phyloP scores from a whole-genome alignment of 352 stramenopile genomes.

The Phytophthora podocarpi region DNA sequence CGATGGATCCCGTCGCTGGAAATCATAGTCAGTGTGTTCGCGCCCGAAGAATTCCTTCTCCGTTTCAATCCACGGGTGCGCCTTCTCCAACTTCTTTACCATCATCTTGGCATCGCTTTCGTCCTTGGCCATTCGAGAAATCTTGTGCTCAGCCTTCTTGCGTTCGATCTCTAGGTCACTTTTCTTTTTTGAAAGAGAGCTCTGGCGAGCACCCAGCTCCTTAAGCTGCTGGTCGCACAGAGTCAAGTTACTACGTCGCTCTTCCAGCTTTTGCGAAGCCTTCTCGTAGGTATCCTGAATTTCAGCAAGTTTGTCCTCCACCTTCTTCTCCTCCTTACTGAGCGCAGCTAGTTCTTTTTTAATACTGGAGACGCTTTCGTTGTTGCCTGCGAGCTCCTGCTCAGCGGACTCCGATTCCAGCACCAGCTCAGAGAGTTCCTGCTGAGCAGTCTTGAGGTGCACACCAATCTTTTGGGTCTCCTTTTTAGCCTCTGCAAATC shows the following conservation, averaged over 20 bases:
- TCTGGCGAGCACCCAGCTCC: constrained; percentile 83
- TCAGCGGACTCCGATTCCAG: constrained; percentile 77
- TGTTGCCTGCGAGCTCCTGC: constrained; percentile 63
- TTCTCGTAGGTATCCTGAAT: constrained; percentile 71
- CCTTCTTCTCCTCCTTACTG: constrained; percentile 72
- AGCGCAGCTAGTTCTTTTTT: constrained; percentile 65
- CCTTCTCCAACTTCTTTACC: constrained; percentile 93
- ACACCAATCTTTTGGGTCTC: constrained; percentile 66
- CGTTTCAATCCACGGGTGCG: constrained; percentile 97
- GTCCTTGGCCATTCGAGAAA: constrained; percentile 93
- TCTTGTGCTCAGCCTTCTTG: constrained; percentile 95
- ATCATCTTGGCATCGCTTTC: constrained; percentile 89
- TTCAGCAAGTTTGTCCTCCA: constrained; percentile 67
- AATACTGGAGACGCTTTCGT: constrained; percentile 55
- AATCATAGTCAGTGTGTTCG: constrained; percentile 98
- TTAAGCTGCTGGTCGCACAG: constrained; percentile 93
- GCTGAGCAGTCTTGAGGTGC: constrained; percentile 65
- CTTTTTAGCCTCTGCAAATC: constrained; percentile 78
- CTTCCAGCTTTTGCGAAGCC: constrained; percentile 67
- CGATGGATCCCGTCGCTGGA: constrained; percentile 88
- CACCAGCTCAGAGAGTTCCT: constrained; percentile 74
- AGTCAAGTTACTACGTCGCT: constrained; percentile 71
- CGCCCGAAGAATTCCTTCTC: constrained; percentile 98
- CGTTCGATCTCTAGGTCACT: constrained; percentile 91
- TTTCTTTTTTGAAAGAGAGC: constrained; percentile 84